Evolutionary conservation across 495 filamentous ascomycete species (phyloP).

Genomic region (Choiromyces venosus): DNA sequence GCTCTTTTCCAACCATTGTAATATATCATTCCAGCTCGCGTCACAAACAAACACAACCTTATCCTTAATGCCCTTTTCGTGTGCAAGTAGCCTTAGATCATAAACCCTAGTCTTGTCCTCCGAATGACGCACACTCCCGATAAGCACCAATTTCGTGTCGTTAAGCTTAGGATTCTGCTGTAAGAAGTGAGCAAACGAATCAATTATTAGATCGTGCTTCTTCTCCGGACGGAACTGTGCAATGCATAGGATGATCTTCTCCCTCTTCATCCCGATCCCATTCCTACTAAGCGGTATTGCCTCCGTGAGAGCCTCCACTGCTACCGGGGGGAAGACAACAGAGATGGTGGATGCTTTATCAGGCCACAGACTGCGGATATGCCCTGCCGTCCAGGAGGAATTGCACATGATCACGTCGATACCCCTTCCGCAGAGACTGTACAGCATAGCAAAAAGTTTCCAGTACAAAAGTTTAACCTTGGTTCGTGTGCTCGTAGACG

Average conservation of each 20-base stretch:
- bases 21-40: constrained; percentile 77
- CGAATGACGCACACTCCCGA: constrained; percentile 80
- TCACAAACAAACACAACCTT: constrained; percentile 80
- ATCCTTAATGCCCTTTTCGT: constrained; percentile 79
- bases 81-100: constrained; percentile 77
- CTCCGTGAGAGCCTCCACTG: constrained; percentile 71
- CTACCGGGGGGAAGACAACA: constrained; percentile 86
- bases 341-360: constrained; percentile 46
- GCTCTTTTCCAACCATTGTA: constrained; percentile 64
- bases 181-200: constrained; percentile 72
- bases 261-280: constrained; percentile 60
- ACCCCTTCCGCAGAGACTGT: constrained; percentile 70
- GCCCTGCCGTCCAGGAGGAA: constrained; percentile 83
- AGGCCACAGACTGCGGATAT: constrained; percentile 74
- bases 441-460: constrained; percentile 73
- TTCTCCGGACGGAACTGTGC: constrained; percentile 97
- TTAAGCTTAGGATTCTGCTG: constrained; percentile 33
- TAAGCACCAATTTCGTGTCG: constrained; percentile 65
- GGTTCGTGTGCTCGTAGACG: constrained; percentile 42
- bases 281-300: constrained; percentile 59
- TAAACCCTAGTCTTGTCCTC: constrained; percentile 85
- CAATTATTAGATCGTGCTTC: constrained; percentile 78
- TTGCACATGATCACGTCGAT: constrained; percentile 96
- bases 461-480: constrained; percentile 83
- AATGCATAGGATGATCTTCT: constrained; percentile 76